Percentiles rank a stretch among this genome's conserved stretches.
phyloP scores from a whole-genome alignment of 345 rosid genomes.

The Tarenaya hassleriana region DNA sequence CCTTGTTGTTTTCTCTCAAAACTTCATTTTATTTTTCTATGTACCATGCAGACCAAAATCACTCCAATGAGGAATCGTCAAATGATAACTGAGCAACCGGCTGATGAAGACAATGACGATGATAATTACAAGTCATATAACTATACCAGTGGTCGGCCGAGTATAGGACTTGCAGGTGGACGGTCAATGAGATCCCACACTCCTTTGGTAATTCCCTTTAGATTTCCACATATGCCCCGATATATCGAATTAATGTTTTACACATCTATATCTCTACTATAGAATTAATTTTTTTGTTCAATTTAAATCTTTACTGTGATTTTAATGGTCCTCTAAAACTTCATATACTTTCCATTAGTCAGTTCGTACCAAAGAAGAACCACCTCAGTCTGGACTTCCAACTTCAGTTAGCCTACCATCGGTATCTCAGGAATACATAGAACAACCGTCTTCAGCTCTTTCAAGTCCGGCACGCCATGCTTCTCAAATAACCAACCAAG shows the following conservation, averaged over 20 bases:
- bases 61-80: slow-evolving; percentile 31
- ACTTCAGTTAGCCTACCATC: slow-evolving; percentile 35
- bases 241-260: not conserved
- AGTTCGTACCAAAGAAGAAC: slow-evolving; percentile 56
- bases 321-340: slow-evolving; percentile 11
- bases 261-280: slow-evolving; percentile 2
- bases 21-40: slow-evolving; percentile 10
- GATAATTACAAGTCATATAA: slow-evolving; percentile 27
- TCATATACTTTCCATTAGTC: slow-evolving; percentile 38
- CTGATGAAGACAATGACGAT: slow-evolving; percentile 32
- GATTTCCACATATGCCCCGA: too few species aligned
- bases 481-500: slow-evolving; percentile 34
- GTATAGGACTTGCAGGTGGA: slow-evolving; percentile 51
- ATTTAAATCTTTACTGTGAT: slow-evolving; percentile 4
- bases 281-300: not conserved
- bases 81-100: slow-evolving; percentile 17
- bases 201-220: slow-evolving; percentile 36
- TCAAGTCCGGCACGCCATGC: slow-evolving; percentile 30
- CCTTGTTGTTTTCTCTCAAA: not conserved
- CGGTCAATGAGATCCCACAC: slow-evolving; percentile 37
- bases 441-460: slow-evolving; percentile 34
- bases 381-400: slow-evolving; percentile 39
- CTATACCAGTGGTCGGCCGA: slow-evolving; percentile 27
- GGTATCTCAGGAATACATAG: slow-evolving; percentile 26
- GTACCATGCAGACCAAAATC: slow-evolving; percentile 26